Percentiles rank a stretch among this genome's conserved stretches.
Evolutionary conservation across 345 rosid species (phyloP).

Genomic region (Eucalyptus microcorys): DNA sequence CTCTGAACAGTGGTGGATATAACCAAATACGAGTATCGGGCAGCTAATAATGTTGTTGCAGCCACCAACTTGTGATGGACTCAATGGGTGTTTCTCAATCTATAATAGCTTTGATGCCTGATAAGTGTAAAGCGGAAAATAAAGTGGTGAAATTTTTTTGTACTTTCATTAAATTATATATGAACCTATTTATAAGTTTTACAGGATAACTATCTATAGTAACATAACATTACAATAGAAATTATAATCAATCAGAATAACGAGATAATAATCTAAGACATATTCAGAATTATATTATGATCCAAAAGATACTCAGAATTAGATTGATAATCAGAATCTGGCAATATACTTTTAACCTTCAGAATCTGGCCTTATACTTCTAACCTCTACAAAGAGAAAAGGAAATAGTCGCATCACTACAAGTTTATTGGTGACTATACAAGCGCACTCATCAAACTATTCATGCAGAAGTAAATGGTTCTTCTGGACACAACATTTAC

Average conservation of each 20-base stretch:
- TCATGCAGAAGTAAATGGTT: not conserved
- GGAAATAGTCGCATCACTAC: not conserved
- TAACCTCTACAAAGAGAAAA: not conserved
- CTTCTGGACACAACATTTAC: not conserved
- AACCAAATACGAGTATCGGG: no score
- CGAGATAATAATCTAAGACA: not conserved
- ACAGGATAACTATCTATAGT: no score
- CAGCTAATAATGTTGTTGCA: not conserved
- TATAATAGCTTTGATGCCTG: not conserved
- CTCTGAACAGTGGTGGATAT: no score
- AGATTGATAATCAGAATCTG: not conserved
- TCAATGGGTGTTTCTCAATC: no score
- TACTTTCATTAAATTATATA: no score
- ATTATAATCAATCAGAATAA: no score
- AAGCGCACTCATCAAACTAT: not conserved
- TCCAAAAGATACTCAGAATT: no score
- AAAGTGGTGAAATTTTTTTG: not conserved
- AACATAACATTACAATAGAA: no score
- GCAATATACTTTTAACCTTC: no score
- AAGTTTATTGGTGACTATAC: not conserved
- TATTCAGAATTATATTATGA: no score
- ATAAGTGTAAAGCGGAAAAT: not conserved
- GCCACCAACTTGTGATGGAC: not conserved
- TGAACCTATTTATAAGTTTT: not conserved
- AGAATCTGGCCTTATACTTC: not conserved